A percentile compares a stretch with the other conserved stretches of the same genome.
These are phyloP conservation scores for Fusarium floridanum DNA, from an alignment of 2,329 filamentous ascomycete genomes.

Conservation along the genomic window DNA sequence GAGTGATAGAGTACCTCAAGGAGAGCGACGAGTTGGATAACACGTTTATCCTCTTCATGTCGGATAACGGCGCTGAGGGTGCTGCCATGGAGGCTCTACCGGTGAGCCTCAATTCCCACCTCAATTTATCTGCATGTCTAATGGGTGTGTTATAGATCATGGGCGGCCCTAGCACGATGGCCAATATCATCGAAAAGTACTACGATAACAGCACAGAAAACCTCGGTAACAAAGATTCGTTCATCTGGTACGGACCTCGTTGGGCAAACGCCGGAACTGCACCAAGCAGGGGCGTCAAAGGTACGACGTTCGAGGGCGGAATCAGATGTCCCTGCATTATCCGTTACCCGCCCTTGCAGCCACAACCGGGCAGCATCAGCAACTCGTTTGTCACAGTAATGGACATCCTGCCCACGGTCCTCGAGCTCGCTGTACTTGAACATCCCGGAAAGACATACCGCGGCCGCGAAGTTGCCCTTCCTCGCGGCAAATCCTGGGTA, in stretches of 20 bases:
- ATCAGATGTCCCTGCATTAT: conserved; percentile 28
- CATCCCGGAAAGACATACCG: conserved; percentile 54
- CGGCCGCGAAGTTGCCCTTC: conserved; percentile 8
- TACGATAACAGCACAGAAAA: background rate
- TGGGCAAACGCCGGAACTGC: conserved; percentile 61
- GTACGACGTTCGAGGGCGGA: conserved; percentile 44
- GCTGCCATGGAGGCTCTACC: background rate
- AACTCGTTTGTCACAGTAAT: conserved; percentile 56
- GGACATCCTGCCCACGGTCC: conserved; percentile 61
- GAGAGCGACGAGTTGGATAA: background rate
- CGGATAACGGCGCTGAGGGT: background rate
- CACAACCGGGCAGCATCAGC: conserved; percentile 54
- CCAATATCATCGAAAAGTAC: background rate
- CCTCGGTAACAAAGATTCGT: background rate
- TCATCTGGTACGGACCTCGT: conserved; percentile 50
- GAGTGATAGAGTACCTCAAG: background rate
- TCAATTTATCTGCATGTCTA: too few relatives aligned
- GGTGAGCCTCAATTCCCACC: background rate
- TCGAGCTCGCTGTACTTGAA: conserved; percentile 59
- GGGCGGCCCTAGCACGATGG: background rate
- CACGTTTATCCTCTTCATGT: background rate
- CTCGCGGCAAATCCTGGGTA: conserved; percentile 29
- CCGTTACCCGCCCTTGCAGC: conserved; percentile 47
- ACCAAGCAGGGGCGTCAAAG: conserved; percentile 53
- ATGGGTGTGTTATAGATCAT: background rate